phyloP scores from a whole-genome alignment of 768 basidiomycete genomes.

The Tulasnella sp. region DNA sequence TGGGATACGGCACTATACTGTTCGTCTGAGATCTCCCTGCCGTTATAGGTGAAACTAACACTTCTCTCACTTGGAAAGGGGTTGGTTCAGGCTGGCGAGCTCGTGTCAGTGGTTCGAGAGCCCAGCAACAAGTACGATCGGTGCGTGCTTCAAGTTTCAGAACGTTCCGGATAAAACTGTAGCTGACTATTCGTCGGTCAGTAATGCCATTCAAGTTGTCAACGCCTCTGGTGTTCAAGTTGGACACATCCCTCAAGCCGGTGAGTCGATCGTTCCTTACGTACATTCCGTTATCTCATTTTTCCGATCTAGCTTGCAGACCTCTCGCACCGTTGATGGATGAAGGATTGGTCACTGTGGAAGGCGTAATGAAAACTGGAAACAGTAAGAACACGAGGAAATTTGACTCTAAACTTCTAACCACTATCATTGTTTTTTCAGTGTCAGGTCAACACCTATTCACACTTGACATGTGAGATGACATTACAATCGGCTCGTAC shows the following conservation, averaged over 20 bases:
- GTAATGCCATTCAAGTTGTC: constrained; percentile 69
- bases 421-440: too few species aligned
- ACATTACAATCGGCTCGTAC: not conserved
- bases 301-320: constrained; percentile 31
- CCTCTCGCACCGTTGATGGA: constrained; percentile 66
- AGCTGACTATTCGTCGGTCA: too few species aligned
- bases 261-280: not conserved
- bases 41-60: not conserved
- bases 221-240: constrained; percentile 68
- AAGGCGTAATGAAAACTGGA: constrained; percentile 58
- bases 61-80: constrained; percentile 31
- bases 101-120: constrained; percentile 55
- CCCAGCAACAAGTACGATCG: constrained; percentile 54
- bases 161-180: not conserved
- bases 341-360: constrained; percentile 45
- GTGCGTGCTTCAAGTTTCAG: constrained; percentile 15
- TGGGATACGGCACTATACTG: constrained; percentile 67
- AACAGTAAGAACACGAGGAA: constrained; percentile 44
- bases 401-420: too few species aligned
- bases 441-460: not conserved
- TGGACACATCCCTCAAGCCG: constrained; percentile 56
- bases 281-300: not conserved
- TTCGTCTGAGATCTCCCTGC: constrained; percentile 31
- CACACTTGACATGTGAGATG: constrained; percentile 36
- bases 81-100: constrained; percentile 65